These are phyloP conservation scores for Lathyrus tuberosus DNA, from an alignment of 306 rosid genomes.

Conservation along the genomic window DNA sequence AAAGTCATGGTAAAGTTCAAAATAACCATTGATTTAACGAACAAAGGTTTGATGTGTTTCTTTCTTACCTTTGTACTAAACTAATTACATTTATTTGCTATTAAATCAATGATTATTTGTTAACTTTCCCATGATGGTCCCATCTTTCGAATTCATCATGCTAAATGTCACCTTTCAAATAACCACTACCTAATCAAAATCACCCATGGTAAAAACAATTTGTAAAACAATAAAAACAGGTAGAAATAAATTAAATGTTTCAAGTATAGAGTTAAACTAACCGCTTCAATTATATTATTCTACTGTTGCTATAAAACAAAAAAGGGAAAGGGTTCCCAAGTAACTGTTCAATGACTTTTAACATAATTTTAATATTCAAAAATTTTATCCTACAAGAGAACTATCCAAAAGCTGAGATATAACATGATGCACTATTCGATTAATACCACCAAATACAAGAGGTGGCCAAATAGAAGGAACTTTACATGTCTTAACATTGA, in stretches of 20 bases:
- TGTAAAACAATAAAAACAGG: not conserved
- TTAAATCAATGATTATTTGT: too few relatives aligned
- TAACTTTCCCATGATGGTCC: too few relatives aligned
- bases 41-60: too few relatives aligned
- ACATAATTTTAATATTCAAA: constrained; percentile 47
- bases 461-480: constrained; percentile 63
- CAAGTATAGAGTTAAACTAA: constrained; percentile 35
- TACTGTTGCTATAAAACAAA: constrained; percentile 39
- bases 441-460: constrained; percentile 57
- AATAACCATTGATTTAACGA: too few relatives aligned
- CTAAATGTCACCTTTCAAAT: not conserved
- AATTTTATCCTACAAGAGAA: constrained; percentile 51
- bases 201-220: too few relatives aligned
- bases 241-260: not conserved
- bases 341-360: constrained; percentile 51
- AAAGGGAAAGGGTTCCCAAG: constrained; percentile 47
- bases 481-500: constrained; percentile 64
- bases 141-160: too few relatives aligned
- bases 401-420: constrained; percentile 48
- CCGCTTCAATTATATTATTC: constrained; percentile 40
- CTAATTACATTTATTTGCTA: too few relatives aligned
- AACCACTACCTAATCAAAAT: not conserved
- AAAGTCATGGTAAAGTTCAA: too few relatives aligned
- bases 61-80: too few relatives aligned
- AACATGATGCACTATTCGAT: constrained; percentile 52